Evolutionary conservation across 2,329 filamentous ascomycete species (phyloP).

Genomic region (Xylariales sp.): DNA sequence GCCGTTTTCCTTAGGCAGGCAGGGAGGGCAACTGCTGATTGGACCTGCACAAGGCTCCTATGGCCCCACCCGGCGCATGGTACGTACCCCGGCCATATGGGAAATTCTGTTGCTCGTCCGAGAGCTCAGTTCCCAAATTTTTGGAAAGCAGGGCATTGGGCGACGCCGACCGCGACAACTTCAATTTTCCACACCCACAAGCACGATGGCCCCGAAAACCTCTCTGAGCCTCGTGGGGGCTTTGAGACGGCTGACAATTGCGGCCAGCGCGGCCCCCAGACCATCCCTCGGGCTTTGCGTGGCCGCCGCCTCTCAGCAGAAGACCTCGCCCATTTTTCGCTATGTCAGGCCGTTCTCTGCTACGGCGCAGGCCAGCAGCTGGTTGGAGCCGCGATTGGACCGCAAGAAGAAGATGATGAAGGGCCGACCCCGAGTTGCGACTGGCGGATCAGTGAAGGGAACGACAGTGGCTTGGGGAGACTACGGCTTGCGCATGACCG

Average conservation of each 20-base stretch:
- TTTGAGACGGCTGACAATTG: constrained; percentile 46
- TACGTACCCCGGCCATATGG: constrained; percentile 2
- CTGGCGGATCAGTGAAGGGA: constrained; percentile 84
- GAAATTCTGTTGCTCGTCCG: no score
- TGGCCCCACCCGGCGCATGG: not conserved
- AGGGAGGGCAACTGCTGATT: not conserved
- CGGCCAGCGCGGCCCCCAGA: constrained; percentile 32
- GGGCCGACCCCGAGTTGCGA: constrained; percentile 81
- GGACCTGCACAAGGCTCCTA: not conserved
- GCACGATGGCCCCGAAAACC: constrained; percentile 41
- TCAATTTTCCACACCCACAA: constrained; percentile 10
- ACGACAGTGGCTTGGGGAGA: constrained; percentile 97
- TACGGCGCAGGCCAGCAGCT: constrained; percentile 60
- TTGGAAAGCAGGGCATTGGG: constrained; percentile 5
- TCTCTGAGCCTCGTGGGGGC: constrained; percentile 44
- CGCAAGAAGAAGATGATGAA: constrained; percentile 88
- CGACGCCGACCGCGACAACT: not conserved
- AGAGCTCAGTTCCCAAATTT: constrained; percentile 9
- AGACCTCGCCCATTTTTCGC: constrained; percentile 26
- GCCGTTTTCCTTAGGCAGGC: not conserved
- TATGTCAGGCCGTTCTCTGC: constrained; percentile 68
- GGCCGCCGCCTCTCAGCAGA: constrained; percentile 26
- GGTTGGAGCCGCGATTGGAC: constrained; percentile 74
- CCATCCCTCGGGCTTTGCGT: constrained; percentile 24
- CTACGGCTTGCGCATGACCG: constrained; percentile 88